These are phyloP conservation scores for Saksenaea vasiformis DNA, from an alignment of 371 early-diverging fungal species.

Conservation along the genomic window DNA sequence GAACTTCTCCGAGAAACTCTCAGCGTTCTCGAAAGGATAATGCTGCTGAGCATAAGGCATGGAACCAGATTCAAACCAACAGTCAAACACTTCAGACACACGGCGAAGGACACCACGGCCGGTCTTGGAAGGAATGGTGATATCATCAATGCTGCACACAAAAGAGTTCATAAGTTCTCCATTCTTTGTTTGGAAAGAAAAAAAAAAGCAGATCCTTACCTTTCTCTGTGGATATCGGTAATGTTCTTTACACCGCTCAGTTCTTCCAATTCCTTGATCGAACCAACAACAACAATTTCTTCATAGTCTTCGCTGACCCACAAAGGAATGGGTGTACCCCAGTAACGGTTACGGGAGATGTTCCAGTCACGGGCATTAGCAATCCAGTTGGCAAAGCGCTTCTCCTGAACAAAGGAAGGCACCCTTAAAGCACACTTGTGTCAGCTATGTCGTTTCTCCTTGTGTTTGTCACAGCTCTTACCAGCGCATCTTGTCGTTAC, in stretches of 20 bases:
- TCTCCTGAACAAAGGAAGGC: constrained; percentile 97
- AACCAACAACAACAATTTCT: constrained; percentile 96
- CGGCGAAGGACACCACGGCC: constrained; percentile 93
- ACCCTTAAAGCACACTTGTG: no score
- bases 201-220: no score
- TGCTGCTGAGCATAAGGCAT: constrained; percentile 99
- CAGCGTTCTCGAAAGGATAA: constrained; percentile 98
- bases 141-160: constrained; percentile 80
- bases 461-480: constrained; percentile 8
- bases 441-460: background rate
- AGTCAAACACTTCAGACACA: constrained; percentile 99
- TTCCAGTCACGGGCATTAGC: constrained; percentile 99
- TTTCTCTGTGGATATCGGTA: constrained; percentile 99
- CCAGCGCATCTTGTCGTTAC: constrained; percentile 95
- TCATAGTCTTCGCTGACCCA: constrained; percentile 96
- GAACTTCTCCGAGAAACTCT: constrained; percentile 85
- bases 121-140: constrained; percentile 94
- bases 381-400: constrained; percentile 99
- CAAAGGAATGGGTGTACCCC: constrained; percentile 99
- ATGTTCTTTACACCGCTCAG: constrained; percentile 85
- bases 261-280: constrained; percentile 93
- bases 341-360: constrained; percentile 99
- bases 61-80: constrained; percentile 98
- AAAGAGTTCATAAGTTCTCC: no score
- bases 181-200: no score